Conservation (phyloP, 192 early-diverging fungal species). For the Coemansia sp. region DNA sequence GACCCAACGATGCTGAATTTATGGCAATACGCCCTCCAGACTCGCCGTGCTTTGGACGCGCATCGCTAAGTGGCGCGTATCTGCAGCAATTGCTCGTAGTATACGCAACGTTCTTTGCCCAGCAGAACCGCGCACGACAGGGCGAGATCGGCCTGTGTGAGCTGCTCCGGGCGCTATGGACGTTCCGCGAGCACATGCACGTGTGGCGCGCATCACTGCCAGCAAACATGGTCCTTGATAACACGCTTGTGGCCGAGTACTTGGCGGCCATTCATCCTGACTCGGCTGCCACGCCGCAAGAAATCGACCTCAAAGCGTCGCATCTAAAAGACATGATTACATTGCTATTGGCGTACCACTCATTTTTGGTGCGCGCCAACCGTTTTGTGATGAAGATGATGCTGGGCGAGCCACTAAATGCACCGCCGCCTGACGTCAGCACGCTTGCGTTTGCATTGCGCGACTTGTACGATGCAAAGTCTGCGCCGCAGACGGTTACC, state of each 20-base stretch:
- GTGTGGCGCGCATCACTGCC: conserved; percentile 42
- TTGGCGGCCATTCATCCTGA: conserved; percentile 20
- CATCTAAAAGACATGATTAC: conserved; percentile 38
- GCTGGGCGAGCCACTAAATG: conserved; percentile 40
- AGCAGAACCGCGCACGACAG: conserved; percentile 16
- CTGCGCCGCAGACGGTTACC: conserved; percentile 14
- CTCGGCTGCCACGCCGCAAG: conserved; percentile 24
- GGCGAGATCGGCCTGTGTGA: conserved; percentile 19
- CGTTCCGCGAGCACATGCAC: conserved; percentile 44
- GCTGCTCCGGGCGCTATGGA: conserved; percentile 38
- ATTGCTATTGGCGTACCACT: conserved; percentile 43
- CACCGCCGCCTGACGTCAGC: conserved; percentile 39
- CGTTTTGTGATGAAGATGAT: conserved; percentile 47
- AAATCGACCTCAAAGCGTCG: conserved; percentile 38
- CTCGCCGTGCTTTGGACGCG: conserved; percentile 45
- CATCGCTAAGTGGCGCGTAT: conserved; percentile 15
- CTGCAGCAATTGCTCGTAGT: conserved; percentile 44
- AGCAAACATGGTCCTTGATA: conserved; percentile 24
- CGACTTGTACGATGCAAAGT: conserved; percentile 37
- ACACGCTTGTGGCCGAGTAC: conserved; percentile 32
- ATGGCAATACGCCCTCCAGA: conserved; percentile 29
- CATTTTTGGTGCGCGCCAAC: conserved; percentile 43
- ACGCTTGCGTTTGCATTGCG: conserved; percentile 40
- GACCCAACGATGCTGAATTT: conserved; percentile 37
- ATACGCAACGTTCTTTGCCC: conserved; percentile 24